Base-by-base conservation (phyloP, 179 eudicot genomes). In the Gypsophila paniculata region DNA sequence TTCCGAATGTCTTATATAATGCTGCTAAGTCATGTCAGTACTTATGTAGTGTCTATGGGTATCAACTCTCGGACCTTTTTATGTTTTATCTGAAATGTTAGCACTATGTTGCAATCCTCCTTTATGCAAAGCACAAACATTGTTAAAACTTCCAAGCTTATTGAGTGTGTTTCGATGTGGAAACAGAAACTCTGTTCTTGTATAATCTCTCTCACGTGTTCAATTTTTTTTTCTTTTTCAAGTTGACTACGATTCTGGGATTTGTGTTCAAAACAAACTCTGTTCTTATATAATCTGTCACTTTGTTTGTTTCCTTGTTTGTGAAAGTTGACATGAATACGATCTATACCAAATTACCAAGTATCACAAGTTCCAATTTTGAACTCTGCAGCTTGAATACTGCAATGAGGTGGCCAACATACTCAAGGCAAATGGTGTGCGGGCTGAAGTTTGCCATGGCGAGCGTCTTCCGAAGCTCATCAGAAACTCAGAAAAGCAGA, bases 391-490 rank as follows among this genome's bases (percentile, higher is more conserved):
- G 96, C 86, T 89, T 7, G 86, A 84, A 4, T 94, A 80, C 81
- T 90, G 96, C 85, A 57, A 83, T 12, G 89, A 88, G 74, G 90
- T 91, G 55, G 76, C 59, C 14, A 76, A 70, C 59, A 84, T 69
- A 72, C 79, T 94, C 36, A 90, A 87, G 84, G 85, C 83, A 2
- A 75, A 71, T 74, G 92, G 94, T 6, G 81, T 94, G 71, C 86
- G 99, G 1, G 91, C 86, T 51, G 99, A 94, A 77, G 81, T 91
- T 72, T 88, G 96, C 87, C 84, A 87, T 48, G 95, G 99, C 0
- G 97, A 91, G 85, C 90, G 99, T 44, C 78, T 94, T 75, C 90
- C 92, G 0, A 94, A 94, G 75, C 96, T 94, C 65, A 85, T 94
- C 18, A 82, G 99, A 72, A 91, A 79, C 18, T 84, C 96, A 6